phyloP scores from a whole-genome alignment of 352 stramenopile genomes.

The Blastocystis sp. region DNA sequence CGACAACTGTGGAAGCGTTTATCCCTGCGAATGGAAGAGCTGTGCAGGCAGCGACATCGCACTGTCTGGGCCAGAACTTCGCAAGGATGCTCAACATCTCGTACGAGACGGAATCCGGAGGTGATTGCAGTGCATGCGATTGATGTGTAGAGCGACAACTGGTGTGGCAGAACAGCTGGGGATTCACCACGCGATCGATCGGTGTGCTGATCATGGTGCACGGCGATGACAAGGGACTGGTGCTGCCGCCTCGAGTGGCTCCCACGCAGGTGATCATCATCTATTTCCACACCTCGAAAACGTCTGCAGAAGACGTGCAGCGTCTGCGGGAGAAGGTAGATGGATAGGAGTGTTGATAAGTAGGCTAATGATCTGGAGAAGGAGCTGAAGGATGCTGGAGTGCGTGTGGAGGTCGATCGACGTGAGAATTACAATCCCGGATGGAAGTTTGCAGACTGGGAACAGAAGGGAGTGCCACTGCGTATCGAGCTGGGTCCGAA shows the following conservation, averaged over 20 bases:
- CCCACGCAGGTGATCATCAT: slow-evolving; percentile 90
- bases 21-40: slow-evolving; percentile 87
- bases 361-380: slow-evolving; percentile 65
- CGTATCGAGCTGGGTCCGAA: slow-evolving; percentile 93
- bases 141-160: slow-evolving; percentile 66
- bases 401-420: slow-evolving; percentile 90
- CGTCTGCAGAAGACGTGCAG: slow-evolving; percentile 5
- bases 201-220: slow-evolving; percentile 99
- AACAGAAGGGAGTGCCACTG: slow-evolving; percentile 97
- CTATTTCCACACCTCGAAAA: slow-evolving; percentile 72
- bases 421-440: slow-evolving; percentile 83
- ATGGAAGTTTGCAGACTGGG: slow-evolving; percentile 99
- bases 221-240: slow-evolving; percentile 96
- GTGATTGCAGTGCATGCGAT: slow-evolving; percentile 71
- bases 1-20: slow-evolving; percentile 97
- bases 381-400: slow-evolving; percentile 70
- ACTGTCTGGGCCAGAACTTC: slow-evolving; percentile 99
- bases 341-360: slow-evolving; percentile 51
- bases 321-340: slow-evolving; percentile 26
- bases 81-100: slow-evolving; percentile 99
- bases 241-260: slow-evolving; percentile 91
- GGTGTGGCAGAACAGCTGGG: slow-evolving; percentile 96
- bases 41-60: slow-evolving; percentile 95
- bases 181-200: slow-evolving; percentile 94
- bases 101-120: slow-evolving; percentile 82